phyloP scores from a whole-genome alignment of 106 monocot genomes.

The Apostasia ramifera region DNA sequence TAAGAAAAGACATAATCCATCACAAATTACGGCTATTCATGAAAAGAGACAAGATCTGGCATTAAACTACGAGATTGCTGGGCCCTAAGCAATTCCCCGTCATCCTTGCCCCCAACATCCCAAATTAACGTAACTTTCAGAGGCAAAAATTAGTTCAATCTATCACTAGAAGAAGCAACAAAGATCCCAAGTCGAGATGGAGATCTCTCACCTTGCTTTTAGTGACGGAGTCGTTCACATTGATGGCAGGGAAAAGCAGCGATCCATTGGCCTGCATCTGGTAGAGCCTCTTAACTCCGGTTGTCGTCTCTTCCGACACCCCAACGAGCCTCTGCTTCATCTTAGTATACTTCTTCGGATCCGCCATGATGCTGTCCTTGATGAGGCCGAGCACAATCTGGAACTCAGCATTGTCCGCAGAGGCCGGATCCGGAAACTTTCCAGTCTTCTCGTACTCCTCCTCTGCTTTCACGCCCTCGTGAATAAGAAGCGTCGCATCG shows the following conservation, averaged over 20 bases:
- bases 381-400: slow-evolving; percentile 26
- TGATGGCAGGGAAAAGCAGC: slow-evolving; percentile 8
- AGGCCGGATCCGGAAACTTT: slow-evolving; percentile 14
- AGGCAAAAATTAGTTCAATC: too few relatives aligned
- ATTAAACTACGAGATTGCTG: too few relatives aligned
- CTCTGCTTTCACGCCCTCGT: slow-evolving; percentile 18
- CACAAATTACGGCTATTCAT: too few relatives aligned
- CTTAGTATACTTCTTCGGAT: slow-evolving; percentile 22
- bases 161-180: too few relatives aligned
- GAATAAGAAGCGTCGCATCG: slow-evolving; percentile 13
- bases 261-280: slow-evolving; percentile 12
- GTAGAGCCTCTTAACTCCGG: slow-evolving; percentile 19
- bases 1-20: too few relatives aligned
- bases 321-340: slow-evolving; percentile 24
- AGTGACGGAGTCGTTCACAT: slow-evolving; percentile 13
- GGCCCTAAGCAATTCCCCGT: too few relatives aligned
- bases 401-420: slow-evolving; percentile 24
- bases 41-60: too few relatives aligned
- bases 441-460: slow-evolving; percentile 21
- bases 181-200: too few relatives aligned
- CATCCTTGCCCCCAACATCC: too few relatives aligned
- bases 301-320: slow-evolving; percentile 25
- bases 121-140: too few relatives aligned
- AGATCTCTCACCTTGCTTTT: slow-evolving; percentile 1
- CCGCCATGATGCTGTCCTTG: slow-evolving; percentile 15